phyloP scores from a whole-genome alignment of 306 rosid genomes.

The Rosa persica region DNA sequence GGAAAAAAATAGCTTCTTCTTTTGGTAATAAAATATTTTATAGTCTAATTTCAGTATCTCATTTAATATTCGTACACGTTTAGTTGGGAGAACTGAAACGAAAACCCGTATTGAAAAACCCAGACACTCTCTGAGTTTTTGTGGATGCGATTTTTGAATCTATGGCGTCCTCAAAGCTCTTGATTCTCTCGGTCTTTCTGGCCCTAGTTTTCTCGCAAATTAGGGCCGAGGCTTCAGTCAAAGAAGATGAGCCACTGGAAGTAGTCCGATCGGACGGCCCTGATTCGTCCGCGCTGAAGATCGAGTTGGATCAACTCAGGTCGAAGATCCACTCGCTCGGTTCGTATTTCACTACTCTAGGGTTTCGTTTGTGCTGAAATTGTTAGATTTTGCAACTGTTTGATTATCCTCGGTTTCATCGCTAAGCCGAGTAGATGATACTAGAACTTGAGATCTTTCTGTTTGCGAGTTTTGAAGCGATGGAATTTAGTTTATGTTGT shows the following conservation, averaged over 20 bases:
- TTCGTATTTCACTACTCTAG: constrained; percentile 27
- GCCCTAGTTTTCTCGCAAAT: constrained; percentile 47
- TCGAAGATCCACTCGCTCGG: constrained; percentile 79
- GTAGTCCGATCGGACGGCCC: constrained; percentile 33
- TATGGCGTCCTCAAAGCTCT: constrained; percentile 77
- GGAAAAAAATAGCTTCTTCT: too few species aligned
- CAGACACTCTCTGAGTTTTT: constrained; percentile 30
- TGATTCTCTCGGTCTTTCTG: constrained; percentile 47
- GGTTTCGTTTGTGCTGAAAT: not conserved
- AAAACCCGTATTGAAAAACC: not conserved
- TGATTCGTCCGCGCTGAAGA: constrained; percentile 54
- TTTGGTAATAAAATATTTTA: not conserved
- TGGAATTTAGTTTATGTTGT: not conserved
- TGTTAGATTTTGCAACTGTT: not conserved
- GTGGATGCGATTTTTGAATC: constrained; percentile 47
- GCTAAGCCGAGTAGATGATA: not conserved
- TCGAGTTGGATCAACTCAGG: constrained; percentile 69
- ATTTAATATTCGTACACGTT: too few species aligned
- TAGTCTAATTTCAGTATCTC: not conserved
- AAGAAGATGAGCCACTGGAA: constrained; percentile 23
- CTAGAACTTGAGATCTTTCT: constrained; percentile 1
- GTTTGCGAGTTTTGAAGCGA: not conserved
- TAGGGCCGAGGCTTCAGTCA: constrained; percentile 50
- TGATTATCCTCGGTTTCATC: constrained; percentile 16
- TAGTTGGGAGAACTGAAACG: not conserved